Base-by-base conservation (phyloP, 257 asterid species). In the Lantana camara region DNA sequence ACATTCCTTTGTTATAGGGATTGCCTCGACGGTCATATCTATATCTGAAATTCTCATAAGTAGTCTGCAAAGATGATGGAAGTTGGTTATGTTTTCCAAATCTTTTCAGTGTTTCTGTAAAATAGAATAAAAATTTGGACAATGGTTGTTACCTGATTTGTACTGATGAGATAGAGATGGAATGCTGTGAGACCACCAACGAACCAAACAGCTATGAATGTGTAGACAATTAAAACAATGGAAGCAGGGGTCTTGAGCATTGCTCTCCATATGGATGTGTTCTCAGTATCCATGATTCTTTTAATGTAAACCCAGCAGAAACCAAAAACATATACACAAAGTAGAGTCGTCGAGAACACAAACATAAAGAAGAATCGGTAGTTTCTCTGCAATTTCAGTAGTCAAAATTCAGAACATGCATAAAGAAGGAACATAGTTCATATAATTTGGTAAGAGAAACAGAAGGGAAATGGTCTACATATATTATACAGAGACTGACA, bases 281-380 rank as follows among this genome's bases (percentile, higher is more conserved):
- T 71, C 70, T 87, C 96, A 24, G 82, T 42, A 35, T 73, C 82
- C 89, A 78, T 85, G 62, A 94, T 90, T 79, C 85, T 83, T 60
- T 63, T 86, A 48, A 93, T 84, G 76, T 93, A 90, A 73, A 93
- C 90, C 95, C 95, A 90, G 82, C 99, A 88, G 83, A 93, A 93
- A 70, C 92, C 80, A 34, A 87, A 88, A n/a, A 93, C 95, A 52
- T 85, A 93, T 69, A 90, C 59, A 66, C 99, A 93, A 3, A 93
- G 99, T 64, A 93, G 87, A 66, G 99, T 90, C 5, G 99, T 90
- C n/a, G 99, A 82, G 88, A 84, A 93, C 77, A 93, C 97, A 67
- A 93, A 90, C 99, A 90, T 90, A 90, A 93, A 93, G 91, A 93
- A 93, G 82, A 90, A 93, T 73, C 99, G 85, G 80, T 93, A 93